Conservation (phyloP, 2,329 filamentous ascomycete species). For the Alternaria gaisen region DNA sequence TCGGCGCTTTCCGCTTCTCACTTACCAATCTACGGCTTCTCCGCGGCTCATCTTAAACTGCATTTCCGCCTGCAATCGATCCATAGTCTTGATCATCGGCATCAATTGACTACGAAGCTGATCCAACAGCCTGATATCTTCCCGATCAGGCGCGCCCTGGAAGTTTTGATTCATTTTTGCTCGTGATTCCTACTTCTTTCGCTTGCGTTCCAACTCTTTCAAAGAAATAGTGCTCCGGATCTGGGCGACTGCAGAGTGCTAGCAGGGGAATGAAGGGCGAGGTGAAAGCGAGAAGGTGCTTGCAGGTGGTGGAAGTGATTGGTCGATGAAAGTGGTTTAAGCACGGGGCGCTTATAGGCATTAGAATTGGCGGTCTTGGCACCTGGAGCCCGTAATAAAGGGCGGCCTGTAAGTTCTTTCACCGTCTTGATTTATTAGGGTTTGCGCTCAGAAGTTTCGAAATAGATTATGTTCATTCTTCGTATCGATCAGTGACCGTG, state of each 20-base stretch:
- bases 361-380: slow-evolving; percentile 7
- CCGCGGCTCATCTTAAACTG: slow-evolving; percentile 25
- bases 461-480: slow-evolving; percentile 16
- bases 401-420: neutral
- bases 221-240: too few species aligned
- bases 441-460: neutral
- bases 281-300: neutral
- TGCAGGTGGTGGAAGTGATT: slow-evolving; percentile 7
- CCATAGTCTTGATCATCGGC: slow-evolving; percentile 37
- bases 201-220: neutral
- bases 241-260: neutral
- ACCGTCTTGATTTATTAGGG: neutral
- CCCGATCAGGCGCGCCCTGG: slow-evolving; percentile 31
- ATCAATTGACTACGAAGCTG: slow-evolving; percentile 34
- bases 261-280: neutral
- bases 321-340: slow-evolving; percentile 1
- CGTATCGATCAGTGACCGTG: slow-evolving; percentile 11
- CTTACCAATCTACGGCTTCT: slow-evolving; percentile 34
- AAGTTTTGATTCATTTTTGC: slow-evolving; percentile 38
- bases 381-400: neutral
- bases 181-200: slow-evolving; percentile 7
- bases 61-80: slow-evolving; percentile 34
- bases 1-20: neutral
- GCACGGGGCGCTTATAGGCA: neutral
- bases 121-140: slow-evolving; percentile 35